These are phyloP conservation scores for Raphanus hybrid DNA, from an alignment of 441 rosid species.

Conservation along the genomic window DNA sequence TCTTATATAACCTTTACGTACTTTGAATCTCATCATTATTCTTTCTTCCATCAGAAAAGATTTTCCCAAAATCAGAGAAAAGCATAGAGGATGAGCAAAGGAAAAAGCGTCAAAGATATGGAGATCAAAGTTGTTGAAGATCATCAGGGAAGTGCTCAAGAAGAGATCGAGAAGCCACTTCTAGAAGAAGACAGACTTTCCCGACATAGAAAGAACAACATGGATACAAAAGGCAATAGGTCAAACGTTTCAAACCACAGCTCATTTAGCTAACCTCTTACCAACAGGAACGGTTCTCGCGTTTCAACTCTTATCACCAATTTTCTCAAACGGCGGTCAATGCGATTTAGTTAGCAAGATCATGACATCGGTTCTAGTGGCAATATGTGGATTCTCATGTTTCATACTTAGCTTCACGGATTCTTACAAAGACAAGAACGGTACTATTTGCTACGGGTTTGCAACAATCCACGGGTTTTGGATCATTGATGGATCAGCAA, in stretches of 20 bases:
- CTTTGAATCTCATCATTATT: background rate
- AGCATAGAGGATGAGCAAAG: background rate
- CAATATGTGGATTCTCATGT: conserved; percentile 71
- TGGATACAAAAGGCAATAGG: conserved; percentile 73
- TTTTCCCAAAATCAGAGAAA: background rate
- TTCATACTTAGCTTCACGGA: conserved; percentile 79
- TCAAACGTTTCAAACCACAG: conserved; percentile 84
- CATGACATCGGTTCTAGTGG: conserved; percentile 64
- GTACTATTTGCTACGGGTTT: conserved; percentile 72
- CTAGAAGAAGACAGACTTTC: conserved; percentile 39
- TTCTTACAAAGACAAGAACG: conserved; percentile 75
- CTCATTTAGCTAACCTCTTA: conserved; percentile 81
- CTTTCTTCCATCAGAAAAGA: background rate
- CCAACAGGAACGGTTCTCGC: conserved; percentile 93
- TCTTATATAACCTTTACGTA: conserved; percentile 2
- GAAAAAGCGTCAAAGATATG: background rate
- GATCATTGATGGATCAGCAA: conserved; percentile 69
- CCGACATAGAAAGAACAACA: conserved; percentile 48
- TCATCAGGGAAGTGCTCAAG: conserved; percentile 23
- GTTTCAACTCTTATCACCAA: conserved; percentile 81
- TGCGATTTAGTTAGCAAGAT: conserved; percentile 64
- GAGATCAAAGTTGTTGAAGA: conserved; percentile 21
- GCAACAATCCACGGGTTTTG: conserved; percentile 70
- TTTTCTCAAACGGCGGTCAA: conserved; percentile 72
- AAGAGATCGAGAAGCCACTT: conserved; percentile 37